Evolutionary conservation across 2,329 filamentous ascomycete genomes (phyloP), one percentile per base, ranked within the genome.

Genomic region (Thielaviopsis ethacetica): DNA sequence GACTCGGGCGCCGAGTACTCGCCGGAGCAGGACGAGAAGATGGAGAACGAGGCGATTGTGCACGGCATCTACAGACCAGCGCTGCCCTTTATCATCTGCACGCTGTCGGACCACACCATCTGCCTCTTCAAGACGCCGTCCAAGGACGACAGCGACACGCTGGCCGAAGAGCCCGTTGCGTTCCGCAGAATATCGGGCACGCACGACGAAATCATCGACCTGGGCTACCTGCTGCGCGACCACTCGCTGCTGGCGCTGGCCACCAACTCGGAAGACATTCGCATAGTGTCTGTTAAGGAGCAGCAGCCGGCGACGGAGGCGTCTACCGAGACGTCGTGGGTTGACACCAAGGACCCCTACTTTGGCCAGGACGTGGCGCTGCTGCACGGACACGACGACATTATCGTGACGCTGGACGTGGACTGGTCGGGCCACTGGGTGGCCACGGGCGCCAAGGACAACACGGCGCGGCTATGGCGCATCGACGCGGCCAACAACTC

Each of bases 371-470:
- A 98, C 66, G 78, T 95, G 47, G 88, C 84, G 1, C 75, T 93
- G 24, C 76, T 98, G 1, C 88, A 88, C 67, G 93, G 93, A 1
- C 93, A 98, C 65, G 84, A 91, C 55, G 93, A 98, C 65, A 96
- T 98, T 56, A 87, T 98, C 62, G 95, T 98, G 65, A 91, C 90
- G 61, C 75, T 98, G 49, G 91, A 96, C 68, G 84, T 89, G 2
- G 93, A 98, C 71, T 95, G 90, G 89, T 97, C 93, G 10, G 94
- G 94, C 0, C 84, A 93, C 69, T 98, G 93, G 93, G 80, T 98
- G 47, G 91, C 86, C 13, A 97, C 93, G 1, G 93, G 91, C 57
- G 88, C 93, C 22, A 98, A 98, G 72, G 93, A 98, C 69, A 98
- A 97, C 67, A 93, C 87, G 2, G 93, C 91, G 19, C 84, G 87